Base-by-base conservation (phyloP, 495 filamentous ascomycete genomes). In the Annulohypoxylon moriforme region DNA sequence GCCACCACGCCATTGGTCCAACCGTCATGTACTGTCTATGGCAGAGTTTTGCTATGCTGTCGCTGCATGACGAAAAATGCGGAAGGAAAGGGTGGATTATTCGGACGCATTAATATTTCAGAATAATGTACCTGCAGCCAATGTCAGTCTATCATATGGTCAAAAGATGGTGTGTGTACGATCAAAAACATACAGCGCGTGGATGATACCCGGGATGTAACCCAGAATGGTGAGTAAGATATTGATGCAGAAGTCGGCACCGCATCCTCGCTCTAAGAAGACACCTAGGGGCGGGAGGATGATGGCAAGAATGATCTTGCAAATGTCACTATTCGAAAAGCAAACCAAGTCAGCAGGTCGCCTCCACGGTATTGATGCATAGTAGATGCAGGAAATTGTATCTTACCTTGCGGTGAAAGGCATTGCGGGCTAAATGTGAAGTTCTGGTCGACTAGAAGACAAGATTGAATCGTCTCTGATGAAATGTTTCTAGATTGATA, bases 201-300 rank as follows among this genome's bases (percentile, higher is more conserved):
- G 89, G 71, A 92, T 87, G 74, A 92, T 87, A 82, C 91, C 92
- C 34, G 92, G 92, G 64, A 94, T 85, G 82, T 90, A 94, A 76
- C 90, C 91, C 77, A 98, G 86, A 73, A 94, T 89, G 53, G 93
- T 96, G 78, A 97, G 84, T 71, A 91, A 85, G 82, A 97, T 89
- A 85, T 96, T 97, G 87, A 97, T 94, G 74, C 92, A 82, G 70
- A 97, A 84, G 75, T 96, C 92, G 75, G 89, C 87, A 79, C 89
- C 87, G 83, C 92, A 94, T 77, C 94, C 94, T 40, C 90, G 89
- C 85, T 96, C 92, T 64, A 97, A 88, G 87, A 97, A 96, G 78
- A 97, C 94, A 80, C 93, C 93, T 34, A 97, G 85, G 70, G 94
- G 94, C 40, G 94, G 94, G 56, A 96, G 85, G 84, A 96, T 81